Evolutionary conservation across 2,329 filamentous ascomycete genomes (phyloP).

Genomic region (Hypoxylon sp.): DNA sequence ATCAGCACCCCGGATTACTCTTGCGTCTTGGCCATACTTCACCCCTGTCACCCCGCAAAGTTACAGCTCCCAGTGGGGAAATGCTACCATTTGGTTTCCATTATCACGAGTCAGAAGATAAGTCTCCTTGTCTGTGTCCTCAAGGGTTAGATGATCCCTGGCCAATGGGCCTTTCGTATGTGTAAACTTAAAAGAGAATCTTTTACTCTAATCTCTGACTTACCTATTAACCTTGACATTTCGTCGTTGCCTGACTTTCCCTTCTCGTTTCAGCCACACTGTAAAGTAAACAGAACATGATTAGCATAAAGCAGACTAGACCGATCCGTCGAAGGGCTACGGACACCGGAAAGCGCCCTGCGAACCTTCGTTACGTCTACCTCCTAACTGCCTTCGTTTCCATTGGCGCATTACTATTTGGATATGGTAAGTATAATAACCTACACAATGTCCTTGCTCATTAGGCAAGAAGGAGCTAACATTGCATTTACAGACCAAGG

Average conservation of each 20-base stretch:
- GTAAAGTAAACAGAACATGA: conserved; percentile 21
- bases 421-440: conserved; percentile 32
- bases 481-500: conserved; percentile 33
- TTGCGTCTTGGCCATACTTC: conserved; percentile 11
- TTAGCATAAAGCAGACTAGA: conserved; percentile 36
- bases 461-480: not conserved
- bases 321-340: conserved; percentile 24
- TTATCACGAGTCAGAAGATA: not conserved
- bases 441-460: not conserved
- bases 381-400: conserved; percentile 43
- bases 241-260: not conserved
- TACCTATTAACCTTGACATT: not conserved
- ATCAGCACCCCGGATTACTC: conserved; percentile 16
- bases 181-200: not conserved
- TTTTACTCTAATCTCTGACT: not conserved
- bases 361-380: conserved; percentile 40
- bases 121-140: not conserved
- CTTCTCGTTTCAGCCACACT: not conserved
- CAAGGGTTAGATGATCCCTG: not conserved
- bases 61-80: conserved; percentile 18
- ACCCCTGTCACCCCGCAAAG: conserved; percentile 18
- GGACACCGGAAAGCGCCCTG: conserved; percentile 18
- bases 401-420: conserved; percentile 41
- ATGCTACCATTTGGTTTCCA: conserved; percentile 8
- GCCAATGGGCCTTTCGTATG: not conserved